Evolutionary conservation across 2,329 filamentous ascomycete species (phyloP), one percentile per base, ranked within the genome.

Genomic region (Botrytis pseudocinerea): DNA sequence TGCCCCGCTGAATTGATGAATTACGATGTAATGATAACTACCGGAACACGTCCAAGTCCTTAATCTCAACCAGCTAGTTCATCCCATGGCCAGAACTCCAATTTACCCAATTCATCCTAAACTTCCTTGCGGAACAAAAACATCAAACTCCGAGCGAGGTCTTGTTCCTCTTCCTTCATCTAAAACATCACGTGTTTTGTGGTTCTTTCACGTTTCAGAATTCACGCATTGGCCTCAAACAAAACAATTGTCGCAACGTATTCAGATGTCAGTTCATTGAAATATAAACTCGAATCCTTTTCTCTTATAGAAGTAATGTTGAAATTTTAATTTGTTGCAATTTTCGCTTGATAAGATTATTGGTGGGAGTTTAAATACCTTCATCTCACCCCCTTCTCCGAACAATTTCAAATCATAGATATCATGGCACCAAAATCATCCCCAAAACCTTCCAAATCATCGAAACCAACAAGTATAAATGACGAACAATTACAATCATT

Each of bases 151-250:
- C 64, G 46, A 68, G 25, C 40, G 40, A 44, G 64, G 64, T 32
- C 46, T 68, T 42, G 35, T 57, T 32, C 35, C 35, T 7, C 64
- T 5, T 62, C 60, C 28, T n/a, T 54, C 48, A 68, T 57, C 12
- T 32, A 57, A 68, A 57, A 42, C 25, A 42, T 72, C 70, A 72
- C 70, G 70, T 72, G 70, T 28, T 72, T 69, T 68, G 62, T 69
- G 63, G 51, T 35, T 20, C 42, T 60, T n/a, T 16, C 42, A 66
- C 66, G 76, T 78, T 78, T 78, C 76, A 77, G 73, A 75, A 65
- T 74, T 59, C 72, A 70, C 72, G 73, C 75, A 78, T 64, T 69
- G 76, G 73, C 75, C 66, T 72, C 62, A 73, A 65, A 69, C 63
- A 59, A 73, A 73, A 51, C 48, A 22, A 59, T 38, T 46, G 48